Base-by-base conservation (phyloP, 129 eudicot species). In the Tagetes patula region DNA sequence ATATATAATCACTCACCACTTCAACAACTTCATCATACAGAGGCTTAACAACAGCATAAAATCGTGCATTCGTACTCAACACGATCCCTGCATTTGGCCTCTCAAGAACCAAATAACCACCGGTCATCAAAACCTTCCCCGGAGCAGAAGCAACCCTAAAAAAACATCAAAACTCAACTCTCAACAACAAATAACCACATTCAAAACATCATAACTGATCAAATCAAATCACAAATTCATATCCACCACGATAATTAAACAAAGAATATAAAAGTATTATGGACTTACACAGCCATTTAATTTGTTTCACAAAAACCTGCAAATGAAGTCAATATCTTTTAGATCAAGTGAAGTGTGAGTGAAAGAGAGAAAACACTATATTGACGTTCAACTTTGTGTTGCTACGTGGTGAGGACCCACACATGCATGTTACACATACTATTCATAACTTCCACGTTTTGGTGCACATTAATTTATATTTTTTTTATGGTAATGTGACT, bases 61-160 rank as follows among this genome's bases (percentile, higher is more conserved):
- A 89, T 14, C 88, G 84, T 48, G 90, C 86, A 73, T 83, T 89
- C 10, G 90, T 84, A 59, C 96, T 87, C 43, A 89, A 83, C 12
- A 86, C 97, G 74, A 91, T 85, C 58, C 96, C 97, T 6, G 90
- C 92, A 91, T 88, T 86, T 2, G 96, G 96, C 77, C 96, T 86
- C 84, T 91, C 88, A 48, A 91, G 54, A 55, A 91, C 77, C 78
- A 91, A 86, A 67, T 91, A 91, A 32, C 96, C 97, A 31, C 93
- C 92, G 1, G 97, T 85, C 82, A 91, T 91, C 84, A 86, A 73
- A 55, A 88, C 92, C 72, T 91, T 91, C 46, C 91, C 97, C 2
- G 91, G 95, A 79, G 92, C 92, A 68, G 92, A 91, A 73, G 89
- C 90, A 86, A 91, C 88, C 71, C 96, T 91, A 71, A 45, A 66